These are phyloP conservation scores for Vanilla planifolia DNA, from an alignment of 106 monocot species.

Conservation along the genomic window DNA sequence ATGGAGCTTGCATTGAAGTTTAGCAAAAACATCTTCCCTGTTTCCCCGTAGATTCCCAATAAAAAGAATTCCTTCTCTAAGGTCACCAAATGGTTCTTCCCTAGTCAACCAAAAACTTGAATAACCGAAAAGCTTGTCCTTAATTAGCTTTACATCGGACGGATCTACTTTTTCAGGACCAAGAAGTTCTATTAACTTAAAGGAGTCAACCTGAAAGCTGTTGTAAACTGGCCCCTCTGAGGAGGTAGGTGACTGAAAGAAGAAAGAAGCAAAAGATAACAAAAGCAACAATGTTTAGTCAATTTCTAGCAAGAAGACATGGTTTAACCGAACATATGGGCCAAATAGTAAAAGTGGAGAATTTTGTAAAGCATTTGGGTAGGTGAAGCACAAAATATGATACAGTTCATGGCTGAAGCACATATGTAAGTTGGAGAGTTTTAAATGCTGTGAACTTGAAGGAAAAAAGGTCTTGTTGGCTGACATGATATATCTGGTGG, in stretches of 20 bases:
- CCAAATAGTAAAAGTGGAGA: not conserved
- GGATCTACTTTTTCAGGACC: constrained; percentile 96
- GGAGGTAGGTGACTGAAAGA: constrained; percentile 38
- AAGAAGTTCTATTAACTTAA: constrained; percentile 89
- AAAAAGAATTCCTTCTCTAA: constrained; percentile 94
- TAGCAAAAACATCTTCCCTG: constrained; percentile 81
- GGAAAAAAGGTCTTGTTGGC: too few species aligned
- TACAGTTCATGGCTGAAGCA: not conserved
- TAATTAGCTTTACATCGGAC: constrained; percentile 82
- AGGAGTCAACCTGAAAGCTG: constrained; percentile 84
- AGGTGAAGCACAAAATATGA: not conserved
- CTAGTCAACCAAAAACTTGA: constrained; percentile 93
- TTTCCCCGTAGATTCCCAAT: constrained; percentile 88
- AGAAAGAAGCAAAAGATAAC: constrained; percentile 6
- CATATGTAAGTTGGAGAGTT: not conserved
- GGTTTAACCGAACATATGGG: not conserved
- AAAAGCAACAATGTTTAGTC: not conserved
- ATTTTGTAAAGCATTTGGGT: constrained; percentile 1
- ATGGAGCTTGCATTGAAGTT: constrained; percentile 56
- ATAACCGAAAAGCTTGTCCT: constrained; percentile 93
- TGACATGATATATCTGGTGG: too few species aligned
- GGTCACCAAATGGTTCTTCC: constrained; percentile 95
- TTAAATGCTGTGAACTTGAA: not conserved
- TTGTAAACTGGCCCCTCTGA: constrained; percentile 53
- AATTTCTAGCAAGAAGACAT: constrained; percentile 1